Evolutionary conservation across 75 land plant genomes (phyloP).

Genomic region (Chamaecyparis obtusa): DNA sequence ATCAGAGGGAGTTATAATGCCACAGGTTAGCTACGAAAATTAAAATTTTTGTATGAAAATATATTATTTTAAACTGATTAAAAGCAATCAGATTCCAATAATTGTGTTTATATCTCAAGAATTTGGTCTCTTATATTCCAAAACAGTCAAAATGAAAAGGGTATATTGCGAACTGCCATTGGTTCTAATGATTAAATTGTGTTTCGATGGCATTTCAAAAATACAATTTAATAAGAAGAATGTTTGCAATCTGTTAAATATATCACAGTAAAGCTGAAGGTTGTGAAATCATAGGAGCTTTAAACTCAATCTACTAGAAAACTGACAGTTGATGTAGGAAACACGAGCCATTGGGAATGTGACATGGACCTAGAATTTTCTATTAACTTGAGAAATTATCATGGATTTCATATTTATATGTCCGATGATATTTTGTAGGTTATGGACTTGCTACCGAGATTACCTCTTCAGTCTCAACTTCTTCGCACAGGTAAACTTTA

Average conservation of each 20-base stretch:
- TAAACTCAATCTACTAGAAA: background rate
- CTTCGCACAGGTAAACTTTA: constrained; percentile 70
- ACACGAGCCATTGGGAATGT: background rate
- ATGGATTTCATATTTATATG: background rate
- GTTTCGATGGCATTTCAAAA: background rate
- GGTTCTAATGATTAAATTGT: background rate
- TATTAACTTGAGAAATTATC: background rate
- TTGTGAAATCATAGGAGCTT: background rate
- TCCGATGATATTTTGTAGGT: constrained; percentile 37
- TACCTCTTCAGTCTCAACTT: constrained; percentile 77
- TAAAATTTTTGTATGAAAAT: background rate
- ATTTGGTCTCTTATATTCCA: background rate
- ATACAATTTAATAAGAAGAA: background rate
- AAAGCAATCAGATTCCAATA: background rate
- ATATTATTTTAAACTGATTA: background rate
- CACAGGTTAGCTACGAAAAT: constrained; percentile 48
- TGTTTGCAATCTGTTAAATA: background rate
- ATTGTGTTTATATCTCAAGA: background rate
- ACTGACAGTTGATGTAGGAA: background rate
- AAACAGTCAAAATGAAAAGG: background rate
- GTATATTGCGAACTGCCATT: background rate
- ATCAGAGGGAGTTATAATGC: constrained; percentile 74
- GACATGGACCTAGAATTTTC: background rate
- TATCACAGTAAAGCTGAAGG: background rate
- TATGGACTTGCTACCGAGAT: constrained; percentile 74